Base-by-base conservation (phyloP, 2,329 filamentous ascomycete species). In the Daldinia sp. region DNA sequence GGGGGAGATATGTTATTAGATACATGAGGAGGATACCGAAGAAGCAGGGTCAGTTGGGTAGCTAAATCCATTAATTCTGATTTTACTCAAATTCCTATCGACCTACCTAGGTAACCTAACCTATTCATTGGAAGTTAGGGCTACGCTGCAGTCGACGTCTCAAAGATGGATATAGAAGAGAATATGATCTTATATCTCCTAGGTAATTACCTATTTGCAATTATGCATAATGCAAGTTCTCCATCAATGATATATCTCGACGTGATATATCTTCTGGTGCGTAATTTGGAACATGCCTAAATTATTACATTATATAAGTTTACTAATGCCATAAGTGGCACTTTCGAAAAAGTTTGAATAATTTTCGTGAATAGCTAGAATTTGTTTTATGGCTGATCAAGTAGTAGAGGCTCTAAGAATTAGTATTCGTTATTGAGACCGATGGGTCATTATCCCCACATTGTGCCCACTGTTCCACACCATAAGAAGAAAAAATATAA, bases 1-100 rank as follows among this genome's bases (percentile, higher is more conserved):
- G 70, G 70, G 70, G 70, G 20, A 48, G 39, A 7, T 72, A 72
- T 59, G 18, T 72, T 23, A 71, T 72, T 35, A 63, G 70, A 48
- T 72, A 72, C 13, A 72, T 72, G 68, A 66, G 67, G 54, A 67
- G 68, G 35, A 61, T 44, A 30, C 61, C 67, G n/a, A 67, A 35
- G 54, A 59, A 62, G 41, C 6, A 15, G 4, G 20, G 37, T 50
- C 7, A 44, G 48, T 56, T 7, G 41, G n/a, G 3, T 6, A 5
- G 18, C 35, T 58, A 28, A 37, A 37, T 37, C 35, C 10, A 37
- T 37, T 10, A 37, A 37, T 33, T 33, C 6, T 33, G 30, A 6
- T 33, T 33, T 33, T 33, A 33, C 30, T 33, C 6, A 33, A 33
- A 6, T 33, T 2, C 20, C 20, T 23, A 23, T n/a, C n/a, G n/a